These are phyloP conservation scores for Pseudopithomyces chartarum DNA, from an alignment of 2,329 filamentous ascomycete species.

Conservation along the genomic window DNA sequence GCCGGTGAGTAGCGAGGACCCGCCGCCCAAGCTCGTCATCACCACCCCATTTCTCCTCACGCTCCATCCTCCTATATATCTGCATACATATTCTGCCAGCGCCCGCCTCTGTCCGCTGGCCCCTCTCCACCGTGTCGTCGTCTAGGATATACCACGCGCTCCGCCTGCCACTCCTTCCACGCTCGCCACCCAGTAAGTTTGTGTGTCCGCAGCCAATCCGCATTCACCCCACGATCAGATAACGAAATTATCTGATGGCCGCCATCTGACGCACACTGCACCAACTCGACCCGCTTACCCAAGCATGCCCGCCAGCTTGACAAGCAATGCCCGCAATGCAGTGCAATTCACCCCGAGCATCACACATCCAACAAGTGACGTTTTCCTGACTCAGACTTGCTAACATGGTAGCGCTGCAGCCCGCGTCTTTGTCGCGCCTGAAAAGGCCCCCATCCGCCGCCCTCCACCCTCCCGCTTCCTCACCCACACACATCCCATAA, in stretches of 20 bases:
- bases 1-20: constrained; percentile 7
- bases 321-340: background rate
- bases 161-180: constrained; percentile 22
- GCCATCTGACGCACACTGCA: constrained; percentile 11
- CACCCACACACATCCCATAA: constrained; percentile 26
- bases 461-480: constrained; percentile 22
- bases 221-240: constrained; percentile 35
- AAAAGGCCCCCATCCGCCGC: constrained; percentile 16
- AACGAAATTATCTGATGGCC: constrained; percentile 21
- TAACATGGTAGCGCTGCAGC: constrained; percentile 32
- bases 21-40: constrained; percentile 10
- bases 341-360: background rate
- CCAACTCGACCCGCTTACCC: constrained; percentile 15
- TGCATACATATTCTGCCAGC: background rate
- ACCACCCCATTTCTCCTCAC: constrained; percentile 19
- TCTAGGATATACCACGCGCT: constrained; percentile 1
- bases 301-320: constrained; percentile 8
- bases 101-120: background rate
- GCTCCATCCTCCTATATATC: constrained; percentile 5
- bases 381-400: constrained; percentile 22
- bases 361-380: background rate
- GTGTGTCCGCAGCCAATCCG: background rate
- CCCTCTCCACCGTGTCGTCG: constrained; percentile 18
- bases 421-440: constrained; percentile 27
- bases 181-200: constrained; percentile 25